Base-by-base conservation (phyloP, 768 basidiomycete species). In the Baorangia bicolor region DNA sequence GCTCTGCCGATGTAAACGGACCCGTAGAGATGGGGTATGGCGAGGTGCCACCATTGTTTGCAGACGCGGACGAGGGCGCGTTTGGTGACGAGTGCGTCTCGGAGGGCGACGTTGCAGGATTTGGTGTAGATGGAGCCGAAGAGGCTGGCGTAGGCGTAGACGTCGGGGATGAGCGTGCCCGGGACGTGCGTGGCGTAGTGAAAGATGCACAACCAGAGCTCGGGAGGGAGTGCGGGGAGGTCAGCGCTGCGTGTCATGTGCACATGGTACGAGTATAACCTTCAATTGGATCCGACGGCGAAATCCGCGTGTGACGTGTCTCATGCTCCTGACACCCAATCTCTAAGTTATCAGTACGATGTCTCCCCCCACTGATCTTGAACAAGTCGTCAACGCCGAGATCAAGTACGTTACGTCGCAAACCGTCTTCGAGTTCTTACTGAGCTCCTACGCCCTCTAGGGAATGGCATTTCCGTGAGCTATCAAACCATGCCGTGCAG, bases 401-500 rank as follows among this genome's bases (percentile, higher is more conserved):
- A 77, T 89, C 65, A 87, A 86, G 86, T 86, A 56, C 21, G 80
- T 64, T n/a, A n/a, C n/a, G 74, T 55, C 34, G 0, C 27, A 16
- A 37, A 11, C 12, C 34, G 4, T 23, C 16, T 5, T 53, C 33
- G 30, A 39, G 23, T 25, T 34, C 41, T 28, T 18, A 14, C 49
- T 20, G 39, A 40, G 2, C 13, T 4, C 10, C 1, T 11, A 21
- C 30, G 13, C 28, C 43, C 49, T 3, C 20, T 62, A 88, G 88
- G 67, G 88, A 90, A 67, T 90, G 88, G 88, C 88, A 90, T 64
- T 90, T 90, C 64, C 88, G 88, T 88, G 66, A 63, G 83, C 70
- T 7, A 18, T 55, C 43, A 5, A 16, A 49, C 2, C 27, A 34
- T 30, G 18, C 4, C 21, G 2, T 30, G 12, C 43, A 8, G 8